Percentiles rank a stretch among this genome's conserved stretches.
These are phyloP conservation scores for Thermochaetoides thermophila DNA, from an alignment of 495 filamentous ascomycete species.

Conservation along the genomic window DNA sequence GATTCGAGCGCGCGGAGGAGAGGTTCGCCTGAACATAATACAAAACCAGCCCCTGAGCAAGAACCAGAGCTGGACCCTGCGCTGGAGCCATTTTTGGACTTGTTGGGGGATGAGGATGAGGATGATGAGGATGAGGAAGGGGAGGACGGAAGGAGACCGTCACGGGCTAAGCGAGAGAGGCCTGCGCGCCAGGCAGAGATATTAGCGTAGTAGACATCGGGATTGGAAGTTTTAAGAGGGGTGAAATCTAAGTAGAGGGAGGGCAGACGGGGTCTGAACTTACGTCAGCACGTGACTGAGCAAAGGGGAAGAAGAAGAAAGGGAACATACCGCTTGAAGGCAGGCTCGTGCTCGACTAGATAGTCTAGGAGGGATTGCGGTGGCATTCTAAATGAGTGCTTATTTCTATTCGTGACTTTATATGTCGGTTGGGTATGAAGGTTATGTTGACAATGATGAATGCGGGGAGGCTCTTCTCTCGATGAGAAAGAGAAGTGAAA, in stretches of 20 bases:
- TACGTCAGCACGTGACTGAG: background rate
- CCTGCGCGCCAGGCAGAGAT: slow-evolving; percentile 68
- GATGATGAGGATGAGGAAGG: slow-evolving; percentile 27
- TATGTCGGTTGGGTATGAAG: too few relatives aligned
- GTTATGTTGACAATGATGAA: too few relatives aligned
- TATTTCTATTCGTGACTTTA: background rate
- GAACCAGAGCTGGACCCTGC: too few relatives aligned
- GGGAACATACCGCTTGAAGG: slow-evolving; percentile 27
- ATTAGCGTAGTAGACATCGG: slow-evolving; percentile 81
- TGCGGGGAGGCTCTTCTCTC: too few relatives aligned
- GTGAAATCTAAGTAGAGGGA: slow-evolving; percentile 92
- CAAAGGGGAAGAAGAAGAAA: background rate
- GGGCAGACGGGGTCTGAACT: slow-evolving; percentile 59
- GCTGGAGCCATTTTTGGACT: too few relatives aligned
- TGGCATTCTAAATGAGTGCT: slow-evolving; percentile 1
- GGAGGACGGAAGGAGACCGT: slow-evolving; percentile 38
- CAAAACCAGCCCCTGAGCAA: too few relatives aligned
- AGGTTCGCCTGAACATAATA: slow-evolving; percentile 51
- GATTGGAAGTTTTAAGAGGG: slow-evolving; percentile 63
- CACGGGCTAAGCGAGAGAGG: slow-evolving; percentile 48
- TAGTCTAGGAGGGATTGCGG: slow-evolving; percentile 25
- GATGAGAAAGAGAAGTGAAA: too few relatives aligned
- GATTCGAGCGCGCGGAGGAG: slow-evolving; percentile 58
- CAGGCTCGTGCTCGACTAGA: slow-evolving; percentile 29
- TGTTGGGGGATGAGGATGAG: background rate